Evolutionary conservation across 108 stramenopile species (phyloP).

Genomic region (Schizochytrium sp.): DNA sequence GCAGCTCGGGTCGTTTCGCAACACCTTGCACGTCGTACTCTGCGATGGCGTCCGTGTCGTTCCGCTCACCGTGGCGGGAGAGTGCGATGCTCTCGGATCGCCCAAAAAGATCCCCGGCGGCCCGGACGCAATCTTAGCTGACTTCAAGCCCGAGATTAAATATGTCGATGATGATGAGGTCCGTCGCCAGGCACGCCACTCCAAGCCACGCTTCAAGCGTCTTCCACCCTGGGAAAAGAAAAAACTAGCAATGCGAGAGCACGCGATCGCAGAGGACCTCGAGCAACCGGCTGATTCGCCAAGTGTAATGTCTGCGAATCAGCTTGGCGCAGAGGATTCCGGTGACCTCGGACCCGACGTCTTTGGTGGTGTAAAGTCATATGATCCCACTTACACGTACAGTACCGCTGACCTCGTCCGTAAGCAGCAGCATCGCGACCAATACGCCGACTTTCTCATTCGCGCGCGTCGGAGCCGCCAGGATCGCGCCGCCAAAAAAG

Average conservation of each 20-base stretch:
- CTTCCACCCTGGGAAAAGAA: neutral
- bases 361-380: neutral
- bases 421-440: conserved; percentile 18
- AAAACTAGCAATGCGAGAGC: neutral
- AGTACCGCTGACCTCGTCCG: neutral
- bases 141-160: conserved; percentile 22
- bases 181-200: neutral
- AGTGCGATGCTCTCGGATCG: neutral
- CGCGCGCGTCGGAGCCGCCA: neutral
- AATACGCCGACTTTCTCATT: conserved; percentile 23
- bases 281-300: neutral
- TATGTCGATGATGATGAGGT: conserved; percentile 23
- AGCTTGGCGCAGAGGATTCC: neutral
- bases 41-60: conserved; percentile 8
- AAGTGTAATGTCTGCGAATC: neutral
- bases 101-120: conserved; percentile 2
- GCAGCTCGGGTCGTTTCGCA: conserved; percentile 17
- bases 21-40: conserved; percentile 3
- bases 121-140: neutral
- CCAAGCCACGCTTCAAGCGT: neutral
- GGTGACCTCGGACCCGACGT: neutral
- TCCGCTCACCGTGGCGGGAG: neutral
- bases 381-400: conserved; percentile 16
- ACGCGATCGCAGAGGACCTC: neutral
- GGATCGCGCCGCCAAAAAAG: neutral